phyloP scores from a whole-genome alignment of 495 filamentous ascomycete genomes.

The Astrothelium macrocarpum region DNA sequence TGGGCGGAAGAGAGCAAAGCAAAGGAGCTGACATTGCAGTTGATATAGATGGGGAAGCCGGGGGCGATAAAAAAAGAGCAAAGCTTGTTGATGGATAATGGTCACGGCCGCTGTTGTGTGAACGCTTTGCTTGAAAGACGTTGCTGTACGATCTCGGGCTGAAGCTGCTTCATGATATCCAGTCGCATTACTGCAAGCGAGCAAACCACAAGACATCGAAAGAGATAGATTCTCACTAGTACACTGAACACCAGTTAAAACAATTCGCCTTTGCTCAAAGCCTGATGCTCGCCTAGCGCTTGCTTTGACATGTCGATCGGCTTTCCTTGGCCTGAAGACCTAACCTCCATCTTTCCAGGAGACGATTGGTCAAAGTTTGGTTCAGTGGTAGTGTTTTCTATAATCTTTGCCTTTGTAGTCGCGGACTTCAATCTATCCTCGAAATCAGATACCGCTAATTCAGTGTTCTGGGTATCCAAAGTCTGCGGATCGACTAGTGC shows the following conservation, averaged over 20 bases:
- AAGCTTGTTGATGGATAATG: constrained; percentile 9
- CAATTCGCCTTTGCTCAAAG: neutral
- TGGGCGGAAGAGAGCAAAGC: neutral
- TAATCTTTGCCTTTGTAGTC: constrained; percentile 67
- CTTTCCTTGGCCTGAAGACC: neutral
- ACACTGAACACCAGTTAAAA: neutral
- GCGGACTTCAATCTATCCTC: constrained; percentile 77
- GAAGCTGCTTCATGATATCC: neutral
- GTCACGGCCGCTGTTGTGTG: neutral
- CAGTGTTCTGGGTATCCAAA: constrained; percentile 65
- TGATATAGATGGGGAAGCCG: constrained; percentile 12
- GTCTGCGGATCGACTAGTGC: constrained; percentile 73
- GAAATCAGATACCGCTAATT: constrained; percentile 75
- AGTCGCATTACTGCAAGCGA: neutral
- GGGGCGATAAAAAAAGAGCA: constrained; percentile 19
- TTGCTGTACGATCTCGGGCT: neutral
- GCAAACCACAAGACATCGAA: neutral
- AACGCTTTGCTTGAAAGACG: neutral
- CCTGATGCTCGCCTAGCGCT: neutral
- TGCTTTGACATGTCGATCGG: neutral
- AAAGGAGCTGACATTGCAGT: neutral
- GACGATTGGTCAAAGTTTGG: neutral
- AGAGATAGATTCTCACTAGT: neutral
- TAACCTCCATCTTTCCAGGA: too few species aligned
- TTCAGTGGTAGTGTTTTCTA: constrained; percentile 64